Conservation (phyloP, 2,329 filamentous ascomycete genomes). For the Arthroderma uncinatum region DNA sequence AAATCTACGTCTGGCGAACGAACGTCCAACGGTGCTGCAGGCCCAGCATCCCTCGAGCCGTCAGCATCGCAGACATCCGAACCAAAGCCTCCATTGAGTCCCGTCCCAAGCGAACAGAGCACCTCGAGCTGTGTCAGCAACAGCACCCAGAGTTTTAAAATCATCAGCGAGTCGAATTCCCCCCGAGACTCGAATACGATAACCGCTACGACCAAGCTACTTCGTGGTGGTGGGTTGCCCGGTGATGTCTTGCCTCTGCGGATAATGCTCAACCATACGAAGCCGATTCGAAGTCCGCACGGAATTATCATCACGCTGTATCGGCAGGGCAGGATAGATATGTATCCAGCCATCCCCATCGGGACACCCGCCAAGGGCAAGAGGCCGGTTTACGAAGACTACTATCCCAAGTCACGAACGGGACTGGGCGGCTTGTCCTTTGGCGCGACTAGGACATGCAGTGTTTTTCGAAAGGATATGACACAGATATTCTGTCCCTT, state of each 20-base stretch:
- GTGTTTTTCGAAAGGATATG: conserved; percentile 90
- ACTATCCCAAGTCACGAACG: conserved; percentile 76
- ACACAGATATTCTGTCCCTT: conserved; percentile 80
- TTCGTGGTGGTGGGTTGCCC: conserved; percentile 71
- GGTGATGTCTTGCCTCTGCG: conserved; percentile 73
- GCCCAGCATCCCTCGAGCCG: conserved; percentile 19
- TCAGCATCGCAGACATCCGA: conserved; percentile 6
- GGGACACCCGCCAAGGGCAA: conserved; percentile 53
- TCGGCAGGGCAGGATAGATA: conserved; percentile 80
- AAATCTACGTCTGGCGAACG: conserved; percentile 33
- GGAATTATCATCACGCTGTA: conserved; percentile 90
- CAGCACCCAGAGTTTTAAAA: conserved; percentile 50
- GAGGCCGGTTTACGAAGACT: conserved; percentile 65
- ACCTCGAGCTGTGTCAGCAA: conserved; percentile 59
- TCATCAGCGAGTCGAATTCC: conserved; percentile 36
- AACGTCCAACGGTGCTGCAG: conserved; percentile 30
- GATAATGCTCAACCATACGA: conserved; percentile 76
- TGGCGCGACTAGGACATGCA: conserved; percentile 73
- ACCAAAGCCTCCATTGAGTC: conserved; percentile 32
- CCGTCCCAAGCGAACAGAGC: conserved; percentile 56
- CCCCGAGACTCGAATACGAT: conserved; percentile 57
- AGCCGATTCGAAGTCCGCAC: conserved; percentile 78
- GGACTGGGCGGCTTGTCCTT: conserved; percentile 78
- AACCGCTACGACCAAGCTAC: conserved; percentile 70
- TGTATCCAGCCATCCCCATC: conserved; percentile 52